phyloP scores from a whole-genome alignment of 2,329 filamentous ascomycete species.

The Pestalotiopsis sp. region DNA sequence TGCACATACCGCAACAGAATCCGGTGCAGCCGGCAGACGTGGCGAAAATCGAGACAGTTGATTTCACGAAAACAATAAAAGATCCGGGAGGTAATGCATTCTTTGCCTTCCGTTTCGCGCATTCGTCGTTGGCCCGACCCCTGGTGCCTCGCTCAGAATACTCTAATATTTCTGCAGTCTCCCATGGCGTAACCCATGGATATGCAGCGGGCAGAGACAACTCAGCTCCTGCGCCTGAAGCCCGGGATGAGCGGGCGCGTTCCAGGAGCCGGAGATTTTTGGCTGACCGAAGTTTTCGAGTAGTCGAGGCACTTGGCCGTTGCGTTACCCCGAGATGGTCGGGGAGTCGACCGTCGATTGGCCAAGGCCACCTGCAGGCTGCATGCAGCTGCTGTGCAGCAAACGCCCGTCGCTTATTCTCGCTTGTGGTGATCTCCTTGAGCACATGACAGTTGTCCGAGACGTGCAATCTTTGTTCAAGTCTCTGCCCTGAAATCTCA shows the following conservation, averaged over 20 bases:
- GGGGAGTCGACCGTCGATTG: background rate
- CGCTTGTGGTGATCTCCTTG: background rate
- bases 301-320: background rate
- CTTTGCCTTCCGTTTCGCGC: no score
- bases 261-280: background rate
- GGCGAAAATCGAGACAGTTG: no score
- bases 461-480: background rate
- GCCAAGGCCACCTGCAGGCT: background rate
- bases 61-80: no score
- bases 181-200: background rate
- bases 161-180: constrained; percentile 2
- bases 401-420: background rate
- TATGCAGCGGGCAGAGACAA: constrained; percentile 1
- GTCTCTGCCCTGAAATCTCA: no score
- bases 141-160: no score
- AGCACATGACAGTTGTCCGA: background rate
- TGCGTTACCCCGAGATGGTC: background rate
- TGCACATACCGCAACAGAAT: no score
- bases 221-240: constrained; percentile 4
- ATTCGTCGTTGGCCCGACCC: no score
- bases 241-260: background rate
- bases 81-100: no score
- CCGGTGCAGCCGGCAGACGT: no score
- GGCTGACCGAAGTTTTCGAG: constrained; percentile 1
- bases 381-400: background rate